Base-by-base conservation (phyloP, 768 basidiomycete species). In the Tylopilus sp. region DNA sequence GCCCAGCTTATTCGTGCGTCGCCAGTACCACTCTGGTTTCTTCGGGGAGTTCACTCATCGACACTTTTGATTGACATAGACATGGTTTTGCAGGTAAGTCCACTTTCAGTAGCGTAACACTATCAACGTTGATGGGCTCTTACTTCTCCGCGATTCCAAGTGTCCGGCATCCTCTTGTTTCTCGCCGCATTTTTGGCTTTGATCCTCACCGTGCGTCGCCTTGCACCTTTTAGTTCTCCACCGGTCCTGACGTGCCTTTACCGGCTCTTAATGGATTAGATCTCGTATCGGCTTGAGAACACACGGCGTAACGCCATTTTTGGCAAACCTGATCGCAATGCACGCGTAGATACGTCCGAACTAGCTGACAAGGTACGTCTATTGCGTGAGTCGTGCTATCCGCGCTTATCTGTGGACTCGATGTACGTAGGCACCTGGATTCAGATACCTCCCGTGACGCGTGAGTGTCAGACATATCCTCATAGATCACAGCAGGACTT, bases 241-340 rank as follows among this genome's bases (percentile, higher is more conserved):
- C 33, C n/a, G 17, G 33, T 13, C 10, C 13, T 28, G 21, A 21
- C 19, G 1, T 11, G n/a, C n/a, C n/a, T n/a, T n/a, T n/a, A n/a
- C 22, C 16, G 7, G 21, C 8, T 11, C 3, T 21, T n/a, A n/a
- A n/a, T n/a, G n/a, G 6, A 38, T 16, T 9, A 88, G 86, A 67
- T 78, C 14, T 85, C 84, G n/a, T 89, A 85, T 60, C 79, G 81
- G 33, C 58, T 67, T 60, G 86, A 87, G 24, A 89, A 89, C 51
- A 71, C 74, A 6, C 73, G 74, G 13, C 73, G 86, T 34, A 76
- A 88, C 60, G 70, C 66, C 34, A 53, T 70, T 22, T 79, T 82
- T 52, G 87, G 87, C 1, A 74, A 74, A 48, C 78, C 77, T 1
- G 67, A 73, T 46, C 69, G 69, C 8, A 69, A 78, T 54, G 73